A percentile compares a stretch with the other conserved stretches of the same genome.
These are phyloP conservation scores for Trichoderma harzianum DNA, from an alignment of 2,329 filamentous ascomycete species.

Conservation along the genomic window DNA sequence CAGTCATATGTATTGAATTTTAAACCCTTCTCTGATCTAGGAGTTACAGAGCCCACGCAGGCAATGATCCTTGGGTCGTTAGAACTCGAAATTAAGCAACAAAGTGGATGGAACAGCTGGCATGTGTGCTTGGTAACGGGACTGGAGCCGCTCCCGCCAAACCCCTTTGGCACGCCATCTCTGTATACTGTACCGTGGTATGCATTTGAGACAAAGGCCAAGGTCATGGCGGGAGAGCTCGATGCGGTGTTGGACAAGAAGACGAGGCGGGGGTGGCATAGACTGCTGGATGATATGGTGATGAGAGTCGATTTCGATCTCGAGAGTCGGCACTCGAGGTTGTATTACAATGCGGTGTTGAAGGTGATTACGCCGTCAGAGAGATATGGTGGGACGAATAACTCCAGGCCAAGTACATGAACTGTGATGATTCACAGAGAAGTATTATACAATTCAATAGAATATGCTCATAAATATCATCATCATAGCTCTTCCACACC, in stretches of 20 bases:
- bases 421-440: background rate
- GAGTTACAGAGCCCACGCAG: constrained; percentile 21
- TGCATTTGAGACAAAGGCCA: constrained; percentile 25
- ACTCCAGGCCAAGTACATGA: background rate
- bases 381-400: background rate
- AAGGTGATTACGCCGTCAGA: background rate
- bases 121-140: constrained; percentile 25
- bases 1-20: constrained; percentile 30
- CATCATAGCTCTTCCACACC: background rate
- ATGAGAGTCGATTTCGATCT: constrained; percentile 22
- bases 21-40: constrained; percentile 23
- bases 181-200: constrained; percentile 30
- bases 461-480: background rate
- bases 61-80: constrained; percentile 25
- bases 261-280: background rate
- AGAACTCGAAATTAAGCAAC: constrained; percentile 22
- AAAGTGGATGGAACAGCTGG: constrained; percentile 9
- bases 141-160: constrained; percentile 26
- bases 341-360: constrained; percentile 27
- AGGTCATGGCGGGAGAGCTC: constrained; percentile 21
- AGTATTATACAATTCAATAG: background rate
- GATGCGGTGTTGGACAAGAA: constrained; percentile 1
- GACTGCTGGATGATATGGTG: background rate
- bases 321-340: constrained; percentile 26
- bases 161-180: constrained; percentile 28